phyloP scores from a whole-genome alignment of 306 rosid species.

The Sicyos edulis region DNA sequence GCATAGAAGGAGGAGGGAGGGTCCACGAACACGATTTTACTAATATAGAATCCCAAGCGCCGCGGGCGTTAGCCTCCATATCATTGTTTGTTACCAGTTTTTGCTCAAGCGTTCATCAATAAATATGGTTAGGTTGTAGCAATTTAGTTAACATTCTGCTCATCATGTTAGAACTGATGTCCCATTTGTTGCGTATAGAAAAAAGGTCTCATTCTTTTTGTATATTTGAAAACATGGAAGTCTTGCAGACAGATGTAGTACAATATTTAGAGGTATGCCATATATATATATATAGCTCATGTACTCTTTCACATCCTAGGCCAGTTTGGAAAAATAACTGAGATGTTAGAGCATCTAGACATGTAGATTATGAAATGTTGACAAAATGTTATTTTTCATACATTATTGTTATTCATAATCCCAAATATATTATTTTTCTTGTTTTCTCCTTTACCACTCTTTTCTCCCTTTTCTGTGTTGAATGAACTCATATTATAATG shows the following conservation, averaged over 20 bases:
- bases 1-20: background rate
- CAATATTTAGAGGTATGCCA: background rate
- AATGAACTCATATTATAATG: background rate
- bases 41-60: background rate
- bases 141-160: background rate
- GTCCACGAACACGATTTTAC: background rate
- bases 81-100: background rate
- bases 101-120: background rate
- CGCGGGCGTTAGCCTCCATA: background rate
- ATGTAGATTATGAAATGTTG: background rate
- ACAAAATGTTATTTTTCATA: too few relatives aligned
- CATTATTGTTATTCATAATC: too few relatives aligned
- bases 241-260: background rate
- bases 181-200: slow-evolving; percentile 8
- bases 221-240: background rate
- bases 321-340: background rate
- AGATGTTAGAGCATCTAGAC: background rate
- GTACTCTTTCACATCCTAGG: background rate
- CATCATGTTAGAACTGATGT: background rate
- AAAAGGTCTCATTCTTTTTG: background rate
- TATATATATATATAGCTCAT: background rate
- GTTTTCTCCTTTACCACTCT: background rate
- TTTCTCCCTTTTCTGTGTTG: background rate
- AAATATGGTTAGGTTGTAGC: background rate
- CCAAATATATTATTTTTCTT: background rate